Conservation (phyloP, 805 yeast genomes). For the Hyphopichia homilentoma region DNA sequence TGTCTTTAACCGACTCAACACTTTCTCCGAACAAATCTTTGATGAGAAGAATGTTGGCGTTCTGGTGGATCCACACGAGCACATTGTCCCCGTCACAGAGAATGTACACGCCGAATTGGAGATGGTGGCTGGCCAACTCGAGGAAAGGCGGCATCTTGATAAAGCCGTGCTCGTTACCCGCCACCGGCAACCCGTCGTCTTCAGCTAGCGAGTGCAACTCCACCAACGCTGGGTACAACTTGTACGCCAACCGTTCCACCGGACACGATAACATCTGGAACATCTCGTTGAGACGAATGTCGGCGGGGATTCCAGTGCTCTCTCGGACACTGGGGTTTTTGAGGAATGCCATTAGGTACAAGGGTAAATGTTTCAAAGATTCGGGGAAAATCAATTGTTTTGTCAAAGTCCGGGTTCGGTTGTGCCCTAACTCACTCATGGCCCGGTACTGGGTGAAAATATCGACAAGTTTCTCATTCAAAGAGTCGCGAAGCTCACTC, state of each 20-base stretch:
- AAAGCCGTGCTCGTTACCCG: constrained; percentile 34
- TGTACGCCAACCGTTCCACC: constrained; percentile 53
- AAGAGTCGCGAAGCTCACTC: constrained; percentile 35
- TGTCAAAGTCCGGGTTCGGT: constrained; percentile 29
- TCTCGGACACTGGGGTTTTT: constrained; percentile 63
- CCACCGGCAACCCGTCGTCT: constrained; percentile 42
- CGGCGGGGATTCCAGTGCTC: constrained; percentile 49
- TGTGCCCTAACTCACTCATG: constrained; percentile 41
- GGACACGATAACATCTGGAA: constrained; percentile 51
- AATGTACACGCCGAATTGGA: constrained; percentile 74
- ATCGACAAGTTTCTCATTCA: constrained; percentile 39
- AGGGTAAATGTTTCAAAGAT: constrained; percentile 66
- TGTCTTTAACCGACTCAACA: constrained; percentile 40
- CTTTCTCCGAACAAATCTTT: constrained; percentile 69
- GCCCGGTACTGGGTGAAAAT: constrained; percentile 49
- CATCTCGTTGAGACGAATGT: constrained; percentile 57
- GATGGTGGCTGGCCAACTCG: constrained; percentile 39
- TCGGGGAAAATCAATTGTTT: constrained; percentile 80
- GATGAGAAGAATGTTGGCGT: constrained; percentile 62
- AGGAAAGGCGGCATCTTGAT: constrained; percentile 50
- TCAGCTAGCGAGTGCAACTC: constrained; percentile 65
- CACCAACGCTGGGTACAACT: constrained; percentile 76
- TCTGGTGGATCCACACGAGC: constrained; percentile 64
- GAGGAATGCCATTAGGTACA: constrained; percentile 62
- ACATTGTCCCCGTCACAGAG: constrained; percentile 64